Evolutionary conservation across 2,329 filamentous ascomycete species (phyloP), one percentile per base, ranked within the genome.

Genomic region (Phialocephala subalpina): DNA sequence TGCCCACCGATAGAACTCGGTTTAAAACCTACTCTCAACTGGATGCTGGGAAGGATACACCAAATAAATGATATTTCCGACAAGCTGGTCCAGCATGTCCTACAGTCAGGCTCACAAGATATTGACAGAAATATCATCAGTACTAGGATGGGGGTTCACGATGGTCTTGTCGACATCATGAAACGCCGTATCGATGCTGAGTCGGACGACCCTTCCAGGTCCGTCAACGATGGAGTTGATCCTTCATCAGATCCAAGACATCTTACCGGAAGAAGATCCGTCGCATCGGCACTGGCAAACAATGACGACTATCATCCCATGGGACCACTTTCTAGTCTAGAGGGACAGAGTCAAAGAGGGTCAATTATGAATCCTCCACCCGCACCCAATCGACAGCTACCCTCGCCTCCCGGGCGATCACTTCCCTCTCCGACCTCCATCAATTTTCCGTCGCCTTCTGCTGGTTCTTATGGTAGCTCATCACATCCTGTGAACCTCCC

Each of bases 331-430:
- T 42, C 60, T 12, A 56, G 58, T 47, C 35, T 62, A 42, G 69
- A 72, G 11, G 58, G 58, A 12, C 53, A 68, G 18, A 67, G 57
- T 29, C 67, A 55, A 29, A 69, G 67, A 59, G 47, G 66, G 2
- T 71, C 72, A 11, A 69, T 64, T 27, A 76, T 77, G 75, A 73
- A 76, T 58, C 74, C 73, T 52, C 74, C 74, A 12, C 67, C 71
- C n/a, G 68, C 72, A 22, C 70, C 69, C 29, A 72, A 64, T 58
- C 71, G 73, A n/a, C 75, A 76, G 29, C 63, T 76, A 35, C 70
- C 73, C 22, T 75, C 75, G n/a, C 74, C 75, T 49, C 73, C 75
- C 27, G 71, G 73, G 20, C 70, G 74, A 38, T 72, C 75, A 16
- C 64, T 76, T 3, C 66, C 70, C 20, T 76, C 74, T 11, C 75